Evolutionary conservation across 2,329 filamentous ascomycete species (phyloP).

Genomic region (Pseudocercospora crystallina): DNA sequence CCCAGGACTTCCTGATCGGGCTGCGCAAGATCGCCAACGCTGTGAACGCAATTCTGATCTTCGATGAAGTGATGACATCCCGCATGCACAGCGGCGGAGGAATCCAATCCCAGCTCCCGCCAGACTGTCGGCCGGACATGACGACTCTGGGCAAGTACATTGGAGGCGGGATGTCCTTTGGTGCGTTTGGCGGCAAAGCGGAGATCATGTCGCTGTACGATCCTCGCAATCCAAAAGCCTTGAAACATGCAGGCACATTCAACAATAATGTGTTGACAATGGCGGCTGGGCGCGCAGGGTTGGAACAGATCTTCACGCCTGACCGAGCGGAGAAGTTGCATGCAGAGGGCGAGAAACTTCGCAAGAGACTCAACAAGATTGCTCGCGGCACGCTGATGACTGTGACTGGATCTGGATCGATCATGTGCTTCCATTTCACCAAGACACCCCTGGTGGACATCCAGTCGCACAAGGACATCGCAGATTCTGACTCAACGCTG

Average conservation of each 20-base stretch:
- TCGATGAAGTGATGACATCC: slow-evolving; percentile 72
- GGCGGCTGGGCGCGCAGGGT: slow-evolving; percentile 51
- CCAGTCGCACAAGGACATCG: slow-evolving; percentile 20
- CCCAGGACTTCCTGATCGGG: slow-evolving; percentile 51
- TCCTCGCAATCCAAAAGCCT: slow-evolving; percentile 42
- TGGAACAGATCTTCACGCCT: slow-evolving; percentile 39
- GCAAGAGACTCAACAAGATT: slow-evolving; percentile 28
- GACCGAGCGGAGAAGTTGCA: slow-evolving; percentile 33
- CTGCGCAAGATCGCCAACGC: slow-evolving; percentile 52
- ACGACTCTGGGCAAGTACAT: slow-evolving; percentile 67
- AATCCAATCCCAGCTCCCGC: slow-evolving; percentile 40
- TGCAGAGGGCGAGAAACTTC: slow-evolving; percentile 34
- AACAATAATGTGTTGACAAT: slow-evolving; percentile 68
- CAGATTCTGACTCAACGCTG: slow-evolving; percentile 31
- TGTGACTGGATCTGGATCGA: slow-evolving; percentile 38
- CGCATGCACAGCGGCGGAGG: slow-evolving; percentile 54
- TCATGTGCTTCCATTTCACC: slow-evolving; percentile 41
- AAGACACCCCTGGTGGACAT: slow-evolving; percentile 29
- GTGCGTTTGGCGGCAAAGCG: slow-evolving; percentile 62
- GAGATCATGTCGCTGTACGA: slow-evolving; percentile 62
- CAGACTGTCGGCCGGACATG: slow-evolving; percentile 57
- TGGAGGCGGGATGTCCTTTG: slow-evolving; percentile 66
- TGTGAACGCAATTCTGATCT: slow-evolving; percentile 59
- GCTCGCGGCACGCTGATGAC: slow-evolving; percentile 37
- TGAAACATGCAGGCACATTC: slow-evolving; percentile 63